Base-by-base conservation (phyloP, 768 basidiomycete genomes). In the Termitomyces heimii region DNA sequence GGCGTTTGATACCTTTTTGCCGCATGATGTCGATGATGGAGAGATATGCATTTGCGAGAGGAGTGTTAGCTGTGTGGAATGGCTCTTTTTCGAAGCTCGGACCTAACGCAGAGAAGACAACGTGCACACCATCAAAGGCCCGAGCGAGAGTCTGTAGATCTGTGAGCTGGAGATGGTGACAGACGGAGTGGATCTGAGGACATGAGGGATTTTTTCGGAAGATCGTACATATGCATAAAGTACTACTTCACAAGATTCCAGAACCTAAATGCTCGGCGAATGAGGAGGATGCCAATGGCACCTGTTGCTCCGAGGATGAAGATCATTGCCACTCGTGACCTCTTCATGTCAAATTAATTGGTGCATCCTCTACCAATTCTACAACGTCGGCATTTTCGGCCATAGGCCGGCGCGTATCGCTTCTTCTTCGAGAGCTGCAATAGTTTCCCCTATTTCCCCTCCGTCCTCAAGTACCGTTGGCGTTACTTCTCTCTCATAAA, bases 261-360 rank as follows among this genome's bases (percentile, higher is more conserved):
- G 70, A 22, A 70, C 69, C 18, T 64, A 18, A 90, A 77, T 5
- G 77, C 71, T 63, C 85, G 78, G 52, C 82, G 77, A 56, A 84
- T 75, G 57, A 89, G 73, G 18, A 78, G 75, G 45, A 80, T 68
- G 49, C 88, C 89, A 35, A 70, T 69, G 14, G 82, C 76, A 1
- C 88, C 88, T 3, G 88, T 91, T 24, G 77, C 84, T 18, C 88
- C 89, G n/a, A 91, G 75, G 57, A 90, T 73, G 54, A 90, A 74
- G 56, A 88, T 63, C 34, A 10, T 35, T 14, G 22, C 16, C n/a
- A 3, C 12, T 43, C 42, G 22, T 43, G 31, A 48, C n/a, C 47
- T n/a, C n/a, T 22, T 43, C 42, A 42, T 4, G 20, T 12, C n/a
- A 40, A 2, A 39, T 9, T 31, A 32, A 4, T 5, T 8, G 13